phyloP scores from a whole-genome alignment of 2,329 filamentous ascomycete species.

The Pseudocercospora fuligena region DNA sequence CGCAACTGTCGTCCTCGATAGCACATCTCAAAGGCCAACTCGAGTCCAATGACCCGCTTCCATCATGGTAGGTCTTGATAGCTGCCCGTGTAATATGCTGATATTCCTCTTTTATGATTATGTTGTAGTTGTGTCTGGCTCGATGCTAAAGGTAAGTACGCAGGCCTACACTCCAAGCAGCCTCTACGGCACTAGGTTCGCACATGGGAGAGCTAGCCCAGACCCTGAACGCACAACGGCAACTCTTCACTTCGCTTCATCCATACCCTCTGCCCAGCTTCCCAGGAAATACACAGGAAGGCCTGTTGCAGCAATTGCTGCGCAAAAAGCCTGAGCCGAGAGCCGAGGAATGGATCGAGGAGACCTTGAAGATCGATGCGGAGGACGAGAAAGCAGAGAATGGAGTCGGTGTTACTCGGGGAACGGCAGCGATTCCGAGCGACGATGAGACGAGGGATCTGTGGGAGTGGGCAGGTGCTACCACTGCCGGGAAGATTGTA shows the following conservation, averaged over 20 bases:
- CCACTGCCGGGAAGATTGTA: constrained; percentile 48
- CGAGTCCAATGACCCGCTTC: constrained; percentile 37
- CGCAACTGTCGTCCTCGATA: constrained; percentile 37
- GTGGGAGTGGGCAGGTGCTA: constrained; percentile 63
- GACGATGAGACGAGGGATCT: constrained; percentile 61
- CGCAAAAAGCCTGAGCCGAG: constrained; percentile 83
- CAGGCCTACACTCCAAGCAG: constrained; percentile 40
- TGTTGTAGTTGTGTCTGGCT: neutral
- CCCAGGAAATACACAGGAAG: constrained; percentile 66
- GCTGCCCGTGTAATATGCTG: constrained; percentile 11
- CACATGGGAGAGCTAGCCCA: constrained; percentile 71
- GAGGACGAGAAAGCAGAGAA: constrained; percentile 52
- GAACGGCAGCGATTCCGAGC: constrained; percentile 38
- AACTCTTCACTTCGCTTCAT: constrained; percentile 71
- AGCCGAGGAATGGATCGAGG: constrained; percentile 73
- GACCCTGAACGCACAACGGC: constrained; percentile 66
- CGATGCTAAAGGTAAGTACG: constrained; percentile 33
- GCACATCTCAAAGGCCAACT: constrained; percentile 35
- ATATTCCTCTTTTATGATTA: constrained; percentile 10
- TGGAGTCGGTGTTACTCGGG: constrained; percentile 43
- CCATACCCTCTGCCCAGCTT: constrained; percentile 76
- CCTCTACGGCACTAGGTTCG: constrained; percentile 45
- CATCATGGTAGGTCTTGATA: constrained; percentile 40
- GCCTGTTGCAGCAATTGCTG: constrained; percentile 69
- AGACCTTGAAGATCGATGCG: constrained; percentile 36